A percentile compares a stretch with the other conserved stretches of the same genome.
Evolutionary conservation across 345 rosid species (phyloP).

Genomic region (Syzygium jambos): DNA sequence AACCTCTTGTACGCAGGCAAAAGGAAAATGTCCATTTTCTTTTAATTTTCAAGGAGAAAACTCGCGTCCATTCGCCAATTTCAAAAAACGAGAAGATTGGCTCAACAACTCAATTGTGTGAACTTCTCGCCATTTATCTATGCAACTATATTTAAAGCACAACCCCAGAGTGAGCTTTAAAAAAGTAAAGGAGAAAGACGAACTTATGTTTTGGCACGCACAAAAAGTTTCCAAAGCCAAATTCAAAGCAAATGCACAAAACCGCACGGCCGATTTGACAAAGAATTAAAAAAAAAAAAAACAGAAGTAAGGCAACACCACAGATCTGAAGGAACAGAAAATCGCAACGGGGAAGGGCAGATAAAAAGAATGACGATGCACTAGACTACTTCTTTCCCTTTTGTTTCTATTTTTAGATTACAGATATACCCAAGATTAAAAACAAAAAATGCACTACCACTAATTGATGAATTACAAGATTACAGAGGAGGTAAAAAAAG

Average conservation of each 20-base stretch:
- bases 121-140: background rate
- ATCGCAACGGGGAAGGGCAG: background rate
- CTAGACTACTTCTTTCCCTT: background rate
- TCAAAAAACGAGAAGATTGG: background rate
- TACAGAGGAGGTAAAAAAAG: background rate
- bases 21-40: background rate
- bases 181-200: background rate
- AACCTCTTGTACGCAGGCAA: background rate
- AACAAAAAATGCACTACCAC: slow-evolving; percentile 9
- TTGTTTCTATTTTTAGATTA: slow-evolving; percentile 4
- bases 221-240: background rate
- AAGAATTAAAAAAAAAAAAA: background rate
- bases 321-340: background rate
- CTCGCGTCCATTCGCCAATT: background rate
- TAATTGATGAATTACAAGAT: slow-evolving; percentile 6
- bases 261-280: background rate
- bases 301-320: background rate
- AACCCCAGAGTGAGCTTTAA: too few relatives aligned
- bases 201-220: background rate
- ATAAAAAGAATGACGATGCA: background rate
- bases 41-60: background rate
- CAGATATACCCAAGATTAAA: background rate
- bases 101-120: background rate
- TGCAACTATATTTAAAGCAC: background rate
- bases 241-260: background rate